Evolutionary conservation across 805 yeast genomes (phyloP).

Genomic region (Metschnikowia colocasiae): DNA sequence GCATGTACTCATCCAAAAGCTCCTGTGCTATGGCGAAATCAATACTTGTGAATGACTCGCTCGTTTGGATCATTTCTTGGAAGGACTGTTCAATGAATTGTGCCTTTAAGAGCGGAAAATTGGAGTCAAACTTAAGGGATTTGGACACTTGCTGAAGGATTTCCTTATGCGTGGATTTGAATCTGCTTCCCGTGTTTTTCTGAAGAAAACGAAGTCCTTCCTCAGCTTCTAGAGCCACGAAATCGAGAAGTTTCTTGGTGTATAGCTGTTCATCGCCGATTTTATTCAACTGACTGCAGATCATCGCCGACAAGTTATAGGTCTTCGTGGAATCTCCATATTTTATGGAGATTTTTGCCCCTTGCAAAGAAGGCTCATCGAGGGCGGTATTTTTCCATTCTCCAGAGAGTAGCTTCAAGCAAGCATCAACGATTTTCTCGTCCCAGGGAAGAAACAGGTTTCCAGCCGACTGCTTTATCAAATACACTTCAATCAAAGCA

Average conservation of each 20-base stretch:
- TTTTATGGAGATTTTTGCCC: background rate
- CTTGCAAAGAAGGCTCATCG: background rate
- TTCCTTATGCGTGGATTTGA: slow-evolving; percentile 25
- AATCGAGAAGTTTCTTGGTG: slow-evolving; percentile 30
- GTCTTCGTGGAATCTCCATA: background rate
- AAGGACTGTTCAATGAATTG: slow-evolving; percentile 34
- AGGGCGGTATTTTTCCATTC: background rate
- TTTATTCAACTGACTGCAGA: slow-evolving; percentile 15
- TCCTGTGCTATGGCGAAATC: slow-evolving; percentile 16
- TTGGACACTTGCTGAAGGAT: slow-evolving; percentile 30
- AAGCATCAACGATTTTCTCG: slow-evolving; percentile 8
- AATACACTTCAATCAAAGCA: slow-evolving; percentile 9
- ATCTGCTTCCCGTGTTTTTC: slow-evolving; percentile 26
- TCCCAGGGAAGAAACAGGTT: slow-evolving; percentile 9
- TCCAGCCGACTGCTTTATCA: slow-evolving; percentile 9
- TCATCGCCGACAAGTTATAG: slow-evolving; percentile 8
- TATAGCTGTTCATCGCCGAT: slow-evolving; percentile 24
- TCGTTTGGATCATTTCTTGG: background rate
- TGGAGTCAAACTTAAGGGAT: slow-evolving; percentile 19
- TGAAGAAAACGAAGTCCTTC: slow-evolving; percentile 30
- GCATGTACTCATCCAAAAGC: slow-evolving; percentile 24
- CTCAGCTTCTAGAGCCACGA: slow-evolving; percentile 27
- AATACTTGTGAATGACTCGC: background rate
- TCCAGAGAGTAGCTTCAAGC: slow-evolving; percentile 9
- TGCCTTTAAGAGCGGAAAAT: slow-evolving; percentile 28